Conservation (phyloP, 2,329 filamentous ascomycete genomes). For the Cordyceps fumosorosea region DNA sequence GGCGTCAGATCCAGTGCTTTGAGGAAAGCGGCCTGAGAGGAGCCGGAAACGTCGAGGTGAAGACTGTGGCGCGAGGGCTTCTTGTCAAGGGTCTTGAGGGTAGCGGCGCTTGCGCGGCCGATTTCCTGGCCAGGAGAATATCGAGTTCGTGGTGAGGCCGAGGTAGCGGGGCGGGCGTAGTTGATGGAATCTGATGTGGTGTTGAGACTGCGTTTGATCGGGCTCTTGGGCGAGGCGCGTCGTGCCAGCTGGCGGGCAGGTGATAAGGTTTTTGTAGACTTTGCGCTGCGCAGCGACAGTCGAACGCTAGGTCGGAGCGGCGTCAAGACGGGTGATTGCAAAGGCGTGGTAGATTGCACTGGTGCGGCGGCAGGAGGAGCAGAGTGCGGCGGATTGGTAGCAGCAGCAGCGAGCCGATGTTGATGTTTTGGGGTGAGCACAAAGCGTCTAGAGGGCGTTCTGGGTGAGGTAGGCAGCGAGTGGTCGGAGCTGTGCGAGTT, state of each 20-base stretch:
- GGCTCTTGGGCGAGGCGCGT: constrained; percentile 72
- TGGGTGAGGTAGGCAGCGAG: constrained; percentile 42
- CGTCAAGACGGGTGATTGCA: constrained; percentile 49
- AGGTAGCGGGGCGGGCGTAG: constrained; percentile 42
- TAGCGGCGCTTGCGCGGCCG: constrained; percentile 30
- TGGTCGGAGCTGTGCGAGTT: constrained; percentile 41
- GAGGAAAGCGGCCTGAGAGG: constrained; percentile 43
- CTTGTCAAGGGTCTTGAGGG: constrained; percentile 40
- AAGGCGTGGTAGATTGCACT: constrained; percentile 22
- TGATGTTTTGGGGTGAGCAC: constrained; percentile 31
- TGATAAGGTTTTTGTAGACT: constrained; percentile 49
- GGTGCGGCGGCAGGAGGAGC: constrained; percentile 25
- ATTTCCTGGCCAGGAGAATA: constrained; percentile 35
- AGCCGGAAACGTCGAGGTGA: constrained; percentile 50
- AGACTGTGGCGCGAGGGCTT: constrained; percentile 46
- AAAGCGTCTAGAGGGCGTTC: constrained; percentile 44
- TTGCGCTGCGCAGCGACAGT: constrained; percentile 57
- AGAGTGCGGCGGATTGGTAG: constrained; percentile 27
- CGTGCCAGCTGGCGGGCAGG: constrained; percentile 50
- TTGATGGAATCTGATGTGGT: constrained; percentile 67
- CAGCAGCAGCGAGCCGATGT: constrained; percentile 22
- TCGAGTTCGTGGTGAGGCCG: constrained; percentile 22
- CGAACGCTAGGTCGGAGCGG: constrained; percentile 62
- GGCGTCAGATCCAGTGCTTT: constrained; percentile 42
- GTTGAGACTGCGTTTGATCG: constrained; percentile 69